Percentiles rank a stretch among this genome's conserved stretches.
Conservation (phyloP, 2,329 filamentous ascomycete species). For the Dactylellina haptotyla region DNA sequence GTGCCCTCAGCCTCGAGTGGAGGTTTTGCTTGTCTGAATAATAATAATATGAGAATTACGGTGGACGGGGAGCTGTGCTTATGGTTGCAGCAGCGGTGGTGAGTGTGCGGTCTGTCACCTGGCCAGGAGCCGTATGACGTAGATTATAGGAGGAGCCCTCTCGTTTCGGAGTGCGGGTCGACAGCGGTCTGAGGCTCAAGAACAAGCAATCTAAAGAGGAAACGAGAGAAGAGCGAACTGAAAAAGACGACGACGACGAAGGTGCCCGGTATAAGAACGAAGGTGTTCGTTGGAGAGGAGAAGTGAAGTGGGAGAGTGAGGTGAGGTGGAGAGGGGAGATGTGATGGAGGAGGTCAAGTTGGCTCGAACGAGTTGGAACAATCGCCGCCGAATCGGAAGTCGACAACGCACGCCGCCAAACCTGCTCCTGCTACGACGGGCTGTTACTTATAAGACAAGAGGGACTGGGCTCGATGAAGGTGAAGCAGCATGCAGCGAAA, state of each 20-base stretch:
- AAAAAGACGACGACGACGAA: background rate
- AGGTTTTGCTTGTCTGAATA: too few species aligned
- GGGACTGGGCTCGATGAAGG: too few species aligned
- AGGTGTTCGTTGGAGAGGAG: slow-evolving; percentile 1
- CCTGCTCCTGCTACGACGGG: background rate
- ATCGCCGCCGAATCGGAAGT: slow-evolving; percentile 50
- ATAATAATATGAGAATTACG: background rate
- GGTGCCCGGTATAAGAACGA: background rate
- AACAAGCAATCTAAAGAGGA: background rate
- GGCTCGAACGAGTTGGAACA: slow-evolving; percentile 12
- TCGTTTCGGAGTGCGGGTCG: background rate
- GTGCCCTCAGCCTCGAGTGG: background rate
- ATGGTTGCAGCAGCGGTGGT: background rate
- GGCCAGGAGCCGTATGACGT: slow-evolving; percentile 45
- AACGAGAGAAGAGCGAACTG: background rate
- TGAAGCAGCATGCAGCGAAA: background rate
- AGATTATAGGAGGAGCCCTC: slow-evolving; percentile 22
- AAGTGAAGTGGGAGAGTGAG: background rate
- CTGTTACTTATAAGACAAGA: too few species aligned
- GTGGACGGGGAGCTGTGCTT: background rate
- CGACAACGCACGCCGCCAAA: slow-evolving; percentile 38
- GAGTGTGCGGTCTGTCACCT: slow-evolving; percentile 33
- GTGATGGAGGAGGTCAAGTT: background rate
- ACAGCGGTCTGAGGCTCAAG: background rate
- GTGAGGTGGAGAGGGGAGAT: background rate